These are phyloP conservation scores for Globisporangium spiculum DNA, from an alignment of 352 stramenopile genomes.

Conservation along the genomic window DNA sequence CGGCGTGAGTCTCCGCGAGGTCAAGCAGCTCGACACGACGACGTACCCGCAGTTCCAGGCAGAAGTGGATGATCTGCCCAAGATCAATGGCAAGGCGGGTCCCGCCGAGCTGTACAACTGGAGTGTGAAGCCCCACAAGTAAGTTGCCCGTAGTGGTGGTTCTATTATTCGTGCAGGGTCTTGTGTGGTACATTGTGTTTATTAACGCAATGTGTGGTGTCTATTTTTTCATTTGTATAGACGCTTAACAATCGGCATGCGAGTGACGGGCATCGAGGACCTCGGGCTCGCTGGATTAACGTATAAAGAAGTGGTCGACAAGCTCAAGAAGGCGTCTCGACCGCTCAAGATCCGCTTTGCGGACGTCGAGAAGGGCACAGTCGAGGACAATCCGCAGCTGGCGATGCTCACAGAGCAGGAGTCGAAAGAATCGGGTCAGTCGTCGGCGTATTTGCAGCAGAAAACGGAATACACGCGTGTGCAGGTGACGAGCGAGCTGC, in stretches of 20 bases:
- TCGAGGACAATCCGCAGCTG: slow-evolving; percentile 66
- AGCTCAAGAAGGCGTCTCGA: slow-evolving; percentile 65
- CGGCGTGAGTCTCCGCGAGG: slow-evolving; percentile 78
- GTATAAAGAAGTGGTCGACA: slow-evolving; percentile 82
- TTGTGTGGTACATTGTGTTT: not conserved
- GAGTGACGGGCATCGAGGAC: slow-evolving; percentile 76
- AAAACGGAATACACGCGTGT: slow-evolving; percentile 81
- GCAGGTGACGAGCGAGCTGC: slow-evolving; percentile 75
- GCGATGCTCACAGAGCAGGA: slow-evolving; percentile 22
- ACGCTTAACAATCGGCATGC: slow-evolving; percentile 81
- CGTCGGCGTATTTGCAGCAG: slow-evolving; percentile 71
- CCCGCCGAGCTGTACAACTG: slow-evolving; percentile 87
- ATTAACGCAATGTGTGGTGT: not conserved
- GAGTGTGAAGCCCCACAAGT: slow-evolving; percentile 83
- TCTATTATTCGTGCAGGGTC: not conserved
- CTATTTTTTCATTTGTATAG: slow-evolving; percentile 9
- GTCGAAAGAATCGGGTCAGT: slow-evolving; percentile 29
- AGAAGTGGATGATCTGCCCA: slow-evolving; percentile 86
- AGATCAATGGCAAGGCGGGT: slow-evolving; percentile 82
- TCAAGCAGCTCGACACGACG: slow-evolving; percentile 72
- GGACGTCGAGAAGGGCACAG: slow-evolving; percentile 72
- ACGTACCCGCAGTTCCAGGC: slow-evolving; percentile 84
- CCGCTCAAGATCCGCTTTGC: slow-evolving; percentile 81
- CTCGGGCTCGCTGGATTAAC: slow-evolving; percentile 64
- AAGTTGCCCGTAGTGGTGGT: not conserved